Evolutionary conservation across 257 asterid genomes (phyloP).

Genomic region (Salvia hispanica): DNA sequence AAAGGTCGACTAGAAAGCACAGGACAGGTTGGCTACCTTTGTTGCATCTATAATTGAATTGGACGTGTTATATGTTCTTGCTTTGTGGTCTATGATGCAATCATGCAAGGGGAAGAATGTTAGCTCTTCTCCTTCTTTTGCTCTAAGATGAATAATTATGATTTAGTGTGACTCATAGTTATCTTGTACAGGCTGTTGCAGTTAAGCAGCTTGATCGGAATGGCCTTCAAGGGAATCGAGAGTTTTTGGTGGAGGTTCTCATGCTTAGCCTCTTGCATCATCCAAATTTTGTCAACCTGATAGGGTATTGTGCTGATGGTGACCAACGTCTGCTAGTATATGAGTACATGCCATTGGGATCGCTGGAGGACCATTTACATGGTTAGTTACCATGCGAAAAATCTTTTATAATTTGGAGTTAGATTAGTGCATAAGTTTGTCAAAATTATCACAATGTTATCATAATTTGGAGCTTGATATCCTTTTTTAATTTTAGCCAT

Average conservation of each 20-base stretch:
- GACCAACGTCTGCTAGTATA: constrained; percentile 96
- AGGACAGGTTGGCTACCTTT: constrained; percentile 65
- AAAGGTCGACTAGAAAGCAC: constrained; percentile 82
- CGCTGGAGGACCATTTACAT: constrained; percentile 92
- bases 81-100: constrained; percentile 11
- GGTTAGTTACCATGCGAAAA: constrained; percentile 53
- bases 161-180: constrained; percentile 20
- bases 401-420: background rate
- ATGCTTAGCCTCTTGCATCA: constrained; percentile 97
- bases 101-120: constrained; percentile 4
- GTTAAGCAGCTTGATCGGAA: constrained; percentile 90
- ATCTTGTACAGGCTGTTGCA: constrained; percentile 70
- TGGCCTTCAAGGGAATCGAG: constrained; percentile 95
- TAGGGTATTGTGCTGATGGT: constrained; percentile 97
- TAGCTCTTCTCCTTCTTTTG: background rate
- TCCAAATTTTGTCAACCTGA: constrained; percentile 85
- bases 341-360: constrained; percentile 95
- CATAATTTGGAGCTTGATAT: background rate
- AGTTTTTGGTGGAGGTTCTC: constrained; percentile 92
- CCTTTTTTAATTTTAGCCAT: constrained; percentile 7
- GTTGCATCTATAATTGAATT: background rate
- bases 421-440: background rate
- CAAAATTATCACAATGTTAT: background rate
- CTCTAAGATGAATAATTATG: background rate
- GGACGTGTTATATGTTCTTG: background rate